A percentile compares a stretch with the other conserved stretches of the same genome.
These are phyloP conservation scores for Xylaria curta DNA, from an alignment of 495 filamentous ascomycete species.

Conservation along the genomic window DNA sequence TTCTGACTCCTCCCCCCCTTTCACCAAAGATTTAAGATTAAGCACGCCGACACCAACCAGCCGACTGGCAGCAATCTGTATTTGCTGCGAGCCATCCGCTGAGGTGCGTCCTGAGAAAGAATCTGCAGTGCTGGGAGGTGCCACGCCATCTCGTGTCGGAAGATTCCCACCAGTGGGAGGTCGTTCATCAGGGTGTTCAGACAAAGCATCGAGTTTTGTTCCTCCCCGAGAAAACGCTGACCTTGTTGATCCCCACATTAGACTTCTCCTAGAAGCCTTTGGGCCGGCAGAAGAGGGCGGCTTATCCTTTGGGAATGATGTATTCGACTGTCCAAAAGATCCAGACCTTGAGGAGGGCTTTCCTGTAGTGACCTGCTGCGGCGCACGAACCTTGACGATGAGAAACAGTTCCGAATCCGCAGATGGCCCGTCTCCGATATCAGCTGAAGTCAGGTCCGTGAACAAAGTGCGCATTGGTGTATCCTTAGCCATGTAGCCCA, in stretches of 20 bases:
- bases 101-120: conserved; percentile 53
- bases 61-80: conserved; percentile 55
- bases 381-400: conserved; percentile 78
- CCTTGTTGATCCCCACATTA: conserved; percentile 76
- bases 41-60: conserved; percentile 82
- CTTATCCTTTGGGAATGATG: conserved; percentile 51
- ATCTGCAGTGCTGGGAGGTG: conserved; percentile 62
- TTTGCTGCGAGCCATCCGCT: conserved; percentile 53
- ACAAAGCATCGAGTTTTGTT: conserved; percentile 55
- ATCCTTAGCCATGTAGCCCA: conserved; percentile 62
- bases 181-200: conserved; percentile 54
- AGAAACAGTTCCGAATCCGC: conserved; percentile 75
- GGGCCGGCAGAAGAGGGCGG: conserved; percentile 50
- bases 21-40: conserved; percentile 78
- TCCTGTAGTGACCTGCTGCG: conserved; percentile 57
- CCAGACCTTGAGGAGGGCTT: conserved; percentile 57
- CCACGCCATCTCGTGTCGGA: conserved; percentile 52
- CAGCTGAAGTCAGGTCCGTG: conserved; percentile 77
- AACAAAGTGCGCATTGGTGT: conserved; percentile 84
- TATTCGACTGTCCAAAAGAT: conserved; percentile 41
- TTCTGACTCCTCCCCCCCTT: conserved; percentile 76
- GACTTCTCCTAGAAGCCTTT: conserved; percentile 74
- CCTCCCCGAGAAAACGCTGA: conserved; percentile 53
- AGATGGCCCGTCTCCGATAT: conserved; percentile 79
- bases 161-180: conserved; percentile 36